A percentile compares a stretch with the other conserved stretches of the same genome.
Evolutionary conservation across 345 rosid species (phyloP).

Genomic region (Linum trigynum): DNA sequence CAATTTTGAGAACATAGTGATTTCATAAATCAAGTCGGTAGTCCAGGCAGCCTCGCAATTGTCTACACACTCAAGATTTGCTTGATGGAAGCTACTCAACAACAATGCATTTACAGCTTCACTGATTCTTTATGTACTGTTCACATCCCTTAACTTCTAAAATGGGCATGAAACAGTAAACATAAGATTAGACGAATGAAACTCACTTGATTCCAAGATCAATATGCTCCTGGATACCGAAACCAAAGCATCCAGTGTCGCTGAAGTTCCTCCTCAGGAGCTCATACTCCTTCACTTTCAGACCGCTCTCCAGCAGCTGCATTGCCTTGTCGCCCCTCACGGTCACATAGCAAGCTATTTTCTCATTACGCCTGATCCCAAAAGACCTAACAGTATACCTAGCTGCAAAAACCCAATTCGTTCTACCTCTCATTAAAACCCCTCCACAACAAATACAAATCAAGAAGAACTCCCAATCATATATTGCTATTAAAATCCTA

Average conservation of each 20-base stretch:
- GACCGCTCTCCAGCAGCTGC: slow-evolving; percentile 93
- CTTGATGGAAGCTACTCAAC: too few relatives aligned
- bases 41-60: too few relatives aligned
- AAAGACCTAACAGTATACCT: slow-evolving; percentile 34
- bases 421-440: not conserved
- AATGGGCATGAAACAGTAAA: too few relatives aligned
- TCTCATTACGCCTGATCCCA: slow-evolving; percentile 90
- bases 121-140: too few relatives aligned
- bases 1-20: too few relatives aligned
- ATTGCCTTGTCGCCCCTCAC: slow-evolving; percentile 81
- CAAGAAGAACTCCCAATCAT: not conserved
- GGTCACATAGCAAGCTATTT: slow-evolving; percentile 47
- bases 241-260: slow-evolving; percentile 67
- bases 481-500: too few relatives aligned
- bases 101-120: too few relatives aligned
- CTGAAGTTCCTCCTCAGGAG: slow-evolving; percentile 38
- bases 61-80: too few relatives aligned
- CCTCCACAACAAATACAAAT: not conserved
- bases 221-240: slow-evolving; percentile 95
- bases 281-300: slow-evolving; percentile 94
- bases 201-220: slow-evolving; percentile 88
- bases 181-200: not conserved
- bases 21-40: too few relatives aligned
- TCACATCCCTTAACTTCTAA: too few relatives aligned
- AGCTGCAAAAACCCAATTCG: slow-evolving; percentile 1